Conservation (phyloP, 2,329 filamentous ascomycete genomes). For the Phoma sp. region DNA sequence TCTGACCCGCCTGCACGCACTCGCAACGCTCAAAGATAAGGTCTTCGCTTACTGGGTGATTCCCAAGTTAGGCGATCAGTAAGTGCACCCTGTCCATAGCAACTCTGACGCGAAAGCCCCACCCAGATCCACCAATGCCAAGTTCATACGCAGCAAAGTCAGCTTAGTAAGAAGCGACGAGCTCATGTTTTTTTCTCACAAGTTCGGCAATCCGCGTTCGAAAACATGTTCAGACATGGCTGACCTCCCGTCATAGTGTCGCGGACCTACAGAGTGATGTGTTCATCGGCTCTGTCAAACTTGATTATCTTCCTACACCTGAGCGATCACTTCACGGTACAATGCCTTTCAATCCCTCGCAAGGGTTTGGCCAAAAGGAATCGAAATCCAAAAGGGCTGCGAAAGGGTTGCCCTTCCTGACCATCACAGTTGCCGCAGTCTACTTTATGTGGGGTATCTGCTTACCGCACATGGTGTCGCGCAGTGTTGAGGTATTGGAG, state of each 20-base stretch:
- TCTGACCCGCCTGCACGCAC: conserved; percentile 17
- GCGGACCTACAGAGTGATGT: conserved; percentile 12
- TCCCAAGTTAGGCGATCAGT: conserved; percentile 16
- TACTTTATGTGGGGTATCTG: conserved; percentile 16
- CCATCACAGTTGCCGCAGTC: conserved; percentile 10
- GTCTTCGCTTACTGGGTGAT: conserved; percentile 18
- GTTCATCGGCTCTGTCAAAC: conserved; percentile 17
- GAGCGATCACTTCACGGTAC: conserved; percentile 17
- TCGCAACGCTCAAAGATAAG: conserved; percentile 18
- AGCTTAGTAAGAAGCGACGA: conserved; percentile 2
- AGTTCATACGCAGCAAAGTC: not conserved
- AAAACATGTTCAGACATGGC: not conserved
- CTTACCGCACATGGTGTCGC: not conserved
- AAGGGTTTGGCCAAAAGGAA: conserved; percentile 17
- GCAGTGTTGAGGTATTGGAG: conserved; percentile 9
- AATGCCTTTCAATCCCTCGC: conserved; percentile 24
- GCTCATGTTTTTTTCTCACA: not conserved
- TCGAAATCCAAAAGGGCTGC: conserved; percentile 19
- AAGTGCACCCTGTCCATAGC: conserved; percentile 7
- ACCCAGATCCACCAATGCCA: not conserved
- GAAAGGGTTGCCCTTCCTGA: conserved; percentile 15
- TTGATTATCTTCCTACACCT: conserved; percentile 17
- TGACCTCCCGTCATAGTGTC: conserved; percentile 6
- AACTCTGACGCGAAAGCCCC: not conserved
- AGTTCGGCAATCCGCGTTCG: not conserved